Evolutionary conservation across 306 rosid genomes (phyloP).

Genomic region (Geum urbanum): DNA sequence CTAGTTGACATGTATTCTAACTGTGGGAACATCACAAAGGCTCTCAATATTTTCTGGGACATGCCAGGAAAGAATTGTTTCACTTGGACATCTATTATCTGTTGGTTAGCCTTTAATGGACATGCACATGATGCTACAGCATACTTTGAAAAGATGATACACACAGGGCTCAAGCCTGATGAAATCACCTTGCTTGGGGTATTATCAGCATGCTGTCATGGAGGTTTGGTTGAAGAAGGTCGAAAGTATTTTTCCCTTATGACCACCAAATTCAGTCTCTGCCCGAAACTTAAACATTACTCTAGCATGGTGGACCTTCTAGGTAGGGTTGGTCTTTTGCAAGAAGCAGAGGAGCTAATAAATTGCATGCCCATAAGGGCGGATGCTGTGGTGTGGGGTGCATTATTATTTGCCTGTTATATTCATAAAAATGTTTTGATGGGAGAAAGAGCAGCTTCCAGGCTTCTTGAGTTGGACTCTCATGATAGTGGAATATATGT

Average conservation of each 20-base stretch:
- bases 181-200: constrained; percentile 81
- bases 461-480: constrained; percentile 78
- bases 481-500: constrained; percentile 64
- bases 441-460: constrained; percentile 65
- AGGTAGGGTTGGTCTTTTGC: constrained; percentile 73
- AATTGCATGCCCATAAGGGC: constrained; percentile 55
- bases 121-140: constrained; percentile 50
- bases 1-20: constrained; percentile 82
- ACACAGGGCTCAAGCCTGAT: constrained; percentile 58
- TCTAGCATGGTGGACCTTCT: constrained; percentile 88
- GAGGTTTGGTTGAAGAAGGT: constrained; percentile 78
- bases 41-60: constrained; percentile 60
- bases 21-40: constrained; percentile 69
- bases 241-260: constrained; percentile 56
- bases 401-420: constrained; percentile 70
- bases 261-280: constrained; percentile 36
- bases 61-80: constrained; percentile 62
- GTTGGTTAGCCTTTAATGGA: constrained; percentile 74
- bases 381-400: constrained; percentile 75
- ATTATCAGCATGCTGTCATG: constrained; percentile 83
- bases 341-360: constrained; percentile 68
- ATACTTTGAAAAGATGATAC: constrained; percentile 63
- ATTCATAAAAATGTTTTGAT: constrained; percentile 51
- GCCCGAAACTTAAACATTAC: constrained; percentile 61
- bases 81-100: constrained; percentile 84